phyloP scores from a whole-genome alignment of 225 moss, liverwort and hornwort genomes.

The Sphagnum tenellum region DNA sequence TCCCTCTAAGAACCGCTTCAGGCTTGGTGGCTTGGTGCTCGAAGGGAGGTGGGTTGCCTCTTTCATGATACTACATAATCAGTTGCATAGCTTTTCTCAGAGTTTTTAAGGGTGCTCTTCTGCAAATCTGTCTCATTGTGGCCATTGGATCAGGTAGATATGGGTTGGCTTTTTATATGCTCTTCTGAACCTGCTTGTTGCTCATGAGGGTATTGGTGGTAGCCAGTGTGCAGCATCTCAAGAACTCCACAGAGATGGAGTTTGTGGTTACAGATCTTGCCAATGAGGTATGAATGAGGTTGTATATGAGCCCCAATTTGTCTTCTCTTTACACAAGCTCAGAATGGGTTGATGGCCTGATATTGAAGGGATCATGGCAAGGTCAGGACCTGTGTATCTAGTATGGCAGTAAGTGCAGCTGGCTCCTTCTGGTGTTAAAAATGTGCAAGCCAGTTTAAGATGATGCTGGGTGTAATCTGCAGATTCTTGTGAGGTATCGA shows the following conservation, averaged over 20 bases:
- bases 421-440: too few species aligned
- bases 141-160: too few species aligned
- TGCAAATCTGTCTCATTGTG: too few species aligned
- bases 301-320: background rate
- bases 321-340: background rate
- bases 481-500: conserved; percentile 91
- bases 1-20: conserved; percentile 76
- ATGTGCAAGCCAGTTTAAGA: too few species aligned
- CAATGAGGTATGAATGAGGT: conserved; percentile 49
- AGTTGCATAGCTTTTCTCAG: too few species aligned
- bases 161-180: too few species aligned
- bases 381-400: too few species aligned
- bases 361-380: too few species aligned
- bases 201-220: too few species aligned
- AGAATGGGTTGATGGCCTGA: too few species aligned
- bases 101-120: too few species aligned
- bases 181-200: background rate
- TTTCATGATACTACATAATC: background rate
- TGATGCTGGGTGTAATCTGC: background rate
- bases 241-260: conserved; percentile 81
- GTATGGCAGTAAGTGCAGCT: too few species aligned
- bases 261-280: conserved; percentile 87
- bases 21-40: conserved; percentile 86
- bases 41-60: conserved; percentile 74
- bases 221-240: conserved; percentile 72